Conservation (phyloP, 2,329 filamentous ascomycete species). For the Thermomyces lanuginosus region DNA sequence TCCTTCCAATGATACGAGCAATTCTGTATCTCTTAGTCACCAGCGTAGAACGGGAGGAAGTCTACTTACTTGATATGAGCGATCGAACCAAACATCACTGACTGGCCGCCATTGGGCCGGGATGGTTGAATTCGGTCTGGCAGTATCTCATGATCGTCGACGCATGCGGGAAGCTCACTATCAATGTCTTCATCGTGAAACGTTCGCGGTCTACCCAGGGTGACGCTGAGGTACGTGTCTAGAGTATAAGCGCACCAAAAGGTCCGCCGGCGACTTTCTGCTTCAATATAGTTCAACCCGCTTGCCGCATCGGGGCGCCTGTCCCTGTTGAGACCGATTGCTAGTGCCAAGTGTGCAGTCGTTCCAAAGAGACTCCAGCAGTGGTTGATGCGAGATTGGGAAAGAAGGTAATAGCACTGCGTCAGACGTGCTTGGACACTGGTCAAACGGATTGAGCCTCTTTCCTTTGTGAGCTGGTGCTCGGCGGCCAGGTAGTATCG, state of each 20-base stretch:
- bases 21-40: not conserved
- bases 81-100: not conserved
- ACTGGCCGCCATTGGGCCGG: too few species aligned
- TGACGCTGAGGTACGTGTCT: constrained; percentile 42
- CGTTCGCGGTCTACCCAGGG: constrained; percentile 39
- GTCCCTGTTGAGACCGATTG: constrained; percentile 16
- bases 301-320: constrained; percentile 6
- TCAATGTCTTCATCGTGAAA: constrained; percentile 46
- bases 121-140: constrained; percentile 23
- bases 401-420: constrained; percentile 20
- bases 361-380: constrained; percentile 21
- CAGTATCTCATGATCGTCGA: constrained; percentile 11
- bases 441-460: constrained; percentile 15
- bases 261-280: constrained; percentile 34
- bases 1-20: constrained; percentile 1
- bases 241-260: constrained; percentile 45
- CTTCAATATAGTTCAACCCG: constrained; percentile 7
- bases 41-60: constrained; percentile 1
- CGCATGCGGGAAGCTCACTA: constrained; percentile 19
- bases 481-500: constrained; percentile 11
- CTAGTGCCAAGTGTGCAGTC: constrained; percentile 17
- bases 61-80: constrained; percentile 1
- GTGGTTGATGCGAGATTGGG: constrained; percentile 19
- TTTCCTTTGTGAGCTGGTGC: constrained; percentile 18
- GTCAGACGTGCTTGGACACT: constrained; percentile 27